A percentile compares a stretch with the other conserved stretches of the same genome.
These are phyloP conservation scores for Exophiala viscosa DNA, from an alignment of 2,329 filamentous ascomycete species.

Conservation along the genomic window DNA sequence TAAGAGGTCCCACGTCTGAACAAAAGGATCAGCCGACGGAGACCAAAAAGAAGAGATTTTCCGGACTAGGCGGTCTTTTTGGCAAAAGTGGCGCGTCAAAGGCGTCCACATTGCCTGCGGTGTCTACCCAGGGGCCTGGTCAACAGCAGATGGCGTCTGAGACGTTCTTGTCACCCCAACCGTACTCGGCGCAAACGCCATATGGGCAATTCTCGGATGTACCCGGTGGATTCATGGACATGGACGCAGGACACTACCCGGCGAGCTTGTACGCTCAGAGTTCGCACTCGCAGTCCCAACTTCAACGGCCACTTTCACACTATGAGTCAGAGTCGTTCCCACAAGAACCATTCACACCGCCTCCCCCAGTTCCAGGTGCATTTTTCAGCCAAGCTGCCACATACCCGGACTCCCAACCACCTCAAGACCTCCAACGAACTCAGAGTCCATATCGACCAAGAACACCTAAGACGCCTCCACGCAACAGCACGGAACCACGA, in stretches of 20 bases:
- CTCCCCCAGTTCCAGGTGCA: too few species aligned
- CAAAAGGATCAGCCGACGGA: slow-evolving; percentile 5
- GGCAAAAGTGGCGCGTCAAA: slow-evolving; percentile 14
- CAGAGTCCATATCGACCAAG: not conserved
- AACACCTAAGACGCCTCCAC: slow-evolving; percentile 1
- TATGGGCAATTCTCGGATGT: slow-evolving; percentile 5
- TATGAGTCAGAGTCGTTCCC: not conserved
- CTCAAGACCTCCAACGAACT: slow-evolving; percentile 1
- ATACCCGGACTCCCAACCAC: slow-evolving; percentile 3
- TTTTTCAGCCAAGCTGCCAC: not conserved
- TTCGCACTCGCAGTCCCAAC: slow-evolving; percentile 1
- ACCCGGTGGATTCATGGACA: slow-evolving; percentile 4
- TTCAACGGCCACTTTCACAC: slow-evolving; percentile 5
- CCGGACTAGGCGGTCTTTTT: slow-evolving; percentile 17
- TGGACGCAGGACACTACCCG: not conserved
- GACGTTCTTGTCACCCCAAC: slow-evolving; percentile 14
- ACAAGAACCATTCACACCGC: too few species aligned
- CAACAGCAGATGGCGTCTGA: not conserved
- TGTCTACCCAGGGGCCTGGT: not conserved
- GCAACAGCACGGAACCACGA: slow-evolving; percentile 3
- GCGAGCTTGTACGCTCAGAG: not conserved
- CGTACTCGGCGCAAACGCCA: slow-evolving; percentile 8
- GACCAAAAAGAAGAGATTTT: slow-evolving; percentile 25
- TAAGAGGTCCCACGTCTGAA: slow-evolving; percentile 11
- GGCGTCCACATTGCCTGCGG: not conserved